Evolutionary conservation across 495 filamentous ascomycete genomes (phyloP).

Genomic region (Penicillium goetzii): DNA sequence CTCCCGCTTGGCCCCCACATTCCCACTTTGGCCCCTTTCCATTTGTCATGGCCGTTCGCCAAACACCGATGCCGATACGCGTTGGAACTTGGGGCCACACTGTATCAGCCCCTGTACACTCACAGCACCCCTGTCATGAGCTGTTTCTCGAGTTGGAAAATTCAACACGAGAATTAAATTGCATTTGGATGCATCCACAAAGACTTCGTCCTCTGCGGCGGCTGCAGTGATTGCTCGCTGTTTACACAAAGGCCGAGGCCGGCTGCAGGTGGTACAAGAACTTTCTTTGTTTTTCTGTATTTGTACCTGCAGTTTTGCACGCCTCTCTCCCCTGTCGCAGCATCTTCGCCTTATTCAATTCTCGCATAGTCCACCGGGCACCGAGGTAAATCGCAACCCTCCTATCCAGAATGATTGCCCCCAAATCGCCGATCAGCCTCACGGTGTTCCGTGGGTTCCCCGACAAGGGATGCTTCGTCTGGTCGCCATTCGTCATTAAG

Average conservation of each 20-base stretch:
- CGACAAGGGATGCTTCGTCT: conserved; percentile 46
- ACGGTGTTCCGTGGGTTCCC: conserved; percentile 58
- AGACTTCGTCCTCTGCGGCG: background rate
- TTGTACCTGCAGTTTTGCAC: background rate
- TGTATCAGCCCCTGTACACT: background rate
- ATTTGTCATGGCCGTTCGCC: background rate
- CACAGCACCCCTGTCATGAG: background rate
- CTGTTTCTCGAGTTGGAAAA: background rate
- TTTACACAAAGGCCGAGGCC: background rate
- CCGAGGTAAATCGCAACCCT: background rate
- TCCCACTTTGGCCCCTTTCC: background rate
- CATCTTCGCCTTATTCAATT: background rate
- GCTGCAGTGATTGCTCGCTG: background rate
- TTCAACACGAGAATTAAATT: background rate
- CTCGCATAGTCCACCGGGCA: background rate
- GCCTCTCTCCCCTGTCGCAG: background rate
- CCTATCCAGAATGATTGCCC: background rate
- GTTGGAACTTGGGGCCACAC: too few species aligned
- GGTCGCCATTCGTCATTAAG: conserved; percentile 70
- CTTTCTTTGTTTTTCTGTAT: background rate
- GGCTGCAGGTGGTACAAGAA: background rate
- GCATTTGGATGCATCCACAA: background rate
- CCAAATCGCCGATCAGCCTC: background rate
- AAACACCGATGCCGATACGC: background rate
- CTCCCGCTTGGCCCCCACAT: background rate